Conservation (phyloP, 805 yeast genomes). For the Saccharomycopsis vini region DNA sequence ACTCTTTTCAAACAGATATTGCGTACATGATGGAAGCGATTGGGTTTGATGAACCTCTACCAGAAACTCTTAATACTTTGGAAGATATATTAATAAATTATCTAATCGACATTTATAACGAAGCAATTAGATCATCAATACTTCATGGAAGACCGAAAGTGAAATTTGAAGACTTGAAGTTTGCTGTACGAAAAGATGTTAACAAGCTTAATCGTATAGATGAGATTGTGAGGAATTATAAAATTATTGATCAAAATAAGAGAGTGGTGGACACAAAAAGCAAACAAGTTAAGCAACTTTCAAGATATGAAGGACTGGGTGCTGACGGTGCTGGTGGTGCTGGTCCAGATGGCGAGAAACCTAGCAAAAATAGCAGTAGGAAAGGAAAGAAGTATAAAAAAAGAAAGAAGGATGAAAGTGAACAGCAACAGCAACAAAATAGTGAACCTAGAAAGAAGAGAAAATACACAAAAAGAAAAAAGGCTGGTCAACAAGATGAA, state of each 20-base stretch:
- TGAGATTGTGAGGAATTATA: constrained; percentile 13
- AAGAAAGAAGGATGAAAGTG: background rate
- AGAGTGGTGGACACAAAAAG: constrained; percentile 13
- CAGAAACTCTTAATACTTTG: constrained; percentile 15
- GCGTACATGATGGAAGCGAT: constrained; percentile 16
- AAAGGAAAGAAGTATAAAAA: background rate
- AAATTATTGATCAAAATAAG: constrained; percentile 14
- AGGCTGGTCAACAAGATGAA: background rate
- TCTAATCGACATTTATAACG: constrained; percentile 16
- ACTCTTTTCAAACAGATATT: constrained; percentile 15
- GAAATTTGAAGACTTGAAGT: constrained; percentile 17
- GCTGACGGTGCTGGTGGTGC: background rate
- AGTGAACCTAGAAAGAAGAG: constrained; percentile 5
- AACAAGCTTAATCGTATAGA: constrained; percentile 14
- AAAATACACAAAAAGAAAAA: background rate
- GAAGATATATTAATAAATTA: constrained; percentile 16
- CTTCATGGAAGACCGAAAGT: constrained; percentile 16
- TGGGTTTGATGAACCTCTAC: constrained; percentile 17
- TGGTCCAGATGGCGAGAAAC: background rate
- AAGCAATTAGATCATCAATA: constrained; percentile 11
- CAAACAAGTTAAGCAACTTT: constrained; percentile 1
- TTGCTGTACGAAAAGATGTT: constrained; percentile 17
- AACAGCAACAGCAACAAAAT: no score
- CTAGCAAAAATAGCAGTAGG: background rate
- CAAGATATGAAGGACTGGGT: background rate